A percentile compares a stretch with the other conserved stretches of the same genome.
These are phyloP conservation scores for Hymenotorrendiella dingleyae DNA, from an alignment of 2,329 filamentous ascomycete species.

Conservation along the genomic window DNA sequence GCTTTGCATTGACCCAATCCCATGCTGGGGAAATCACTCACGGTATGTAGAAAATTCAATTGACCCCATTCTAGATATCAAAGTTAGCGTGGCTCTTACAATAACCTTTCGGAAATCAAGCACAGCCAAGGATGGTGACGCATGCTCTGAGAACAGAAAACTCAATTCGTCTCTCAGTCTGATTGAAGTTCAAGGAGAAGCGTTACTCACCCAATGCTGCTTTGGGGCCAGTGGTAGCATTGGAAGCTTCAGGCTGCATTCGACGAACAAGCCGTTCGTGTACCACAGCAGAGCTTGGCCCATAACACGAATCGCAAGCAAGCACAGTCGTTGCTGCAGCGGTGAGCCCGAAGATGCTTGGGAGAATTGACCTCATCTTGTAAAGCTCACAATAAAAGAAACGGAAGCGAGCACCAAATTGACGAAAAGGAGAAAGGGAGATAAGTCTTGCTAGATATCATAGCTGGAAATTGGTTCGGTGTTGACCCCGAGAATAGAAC, in stretches of 20 bases:
- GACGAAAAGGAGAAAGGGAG: not conserved
- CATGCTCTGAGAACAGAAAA: no score
- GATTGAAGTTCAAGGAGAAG: no score
- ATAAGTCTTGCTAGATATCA: no score
- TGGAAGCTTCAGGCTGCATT: conserved; percentile 41
- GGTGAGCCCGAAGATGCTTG: conserved; percentile 12
- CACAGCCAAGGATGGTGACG: no score
- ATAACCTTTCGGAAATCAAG: no score
- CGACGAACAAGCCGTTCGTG: conserved; percentile 44
- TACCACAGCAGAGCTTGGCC: conserved; percentile 36
- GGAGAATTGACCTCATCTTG: conserved; percentile 15
- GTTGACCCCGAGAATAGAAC: not conserved
- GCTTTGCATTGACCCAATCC: not conserved
- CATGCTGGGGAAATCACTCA: conserved; percentile 5
- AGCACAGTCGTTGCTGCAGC: conserved; percentile 21
- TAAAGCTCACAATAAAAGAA: not conserved
- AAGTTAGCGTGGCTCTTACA: no score
- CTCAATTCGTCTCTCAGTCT: no score
- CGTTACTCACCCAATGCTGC: no score
- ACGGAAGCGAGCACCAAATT: not conserved
- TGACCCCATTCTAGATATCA: conserved; percentile 22
- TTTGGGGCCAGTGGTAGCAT: conserved; percentile 39
- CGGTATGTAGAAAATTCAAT: conserved; percentile 27
- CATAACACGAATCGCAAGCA: conserved; percentile 39
- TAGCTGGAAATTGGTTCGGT: no score